Evolutionary conservation across 2,329 filamentous ascomycete species (phyloP).

Genomic region (Ophiosphaerella korrae): DNA sequence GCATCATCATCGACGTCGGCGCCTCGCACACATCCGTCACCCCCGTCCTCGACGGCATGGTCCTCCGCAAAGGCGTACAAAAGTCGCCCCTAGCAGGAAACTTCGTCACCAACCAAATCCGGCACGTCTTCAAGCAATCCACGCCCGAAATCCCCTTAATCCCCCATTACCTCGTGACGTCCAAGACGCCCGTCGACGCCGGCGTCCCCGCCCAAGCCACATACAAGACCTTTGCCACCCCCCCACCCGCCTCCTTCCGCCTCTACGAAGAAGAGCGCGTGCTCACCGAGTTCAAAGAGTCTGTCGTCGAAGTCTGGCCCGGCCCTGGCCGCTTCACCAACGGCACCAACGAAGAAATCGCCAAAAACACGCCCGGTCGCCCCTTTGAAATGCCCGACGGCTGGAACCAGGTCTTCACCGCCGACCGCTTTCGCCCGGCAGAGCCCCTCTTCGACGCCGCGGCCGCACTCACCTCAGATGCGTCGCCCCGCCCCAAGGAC

Average conservation of each 20-base stretch:
- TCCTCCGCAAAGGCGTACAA: slow-evolving; percentile 84
- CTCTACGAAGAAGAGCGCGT: slow-evolving; percentile 89
- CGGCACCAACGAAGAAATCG: slow-evolving; percentile 73
- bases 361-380: slow-evolving; percentile 73
- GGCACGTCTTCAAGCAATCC: slow-evolving; percentile 72
- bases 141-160: slow-evolving; percentile 74
- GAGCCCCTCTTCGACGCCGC: slow-evolving; percentile 92
- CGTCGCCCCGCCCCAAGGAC: slow-evolving; percentile 63
- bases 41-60: slow-evolving; percentile 91
- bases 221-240: slow-evolving; percentile 70
- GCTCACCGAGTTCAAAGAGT: slow-evolving; percentile 96
- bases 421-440: slow-evolving; percentile 82
- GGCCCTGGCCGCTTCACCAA: slow-evolving; percentile 71
- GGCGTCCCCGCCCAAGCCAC: slow-evolving; percentile 77
- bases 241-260: slow-evolving; percentile 73
- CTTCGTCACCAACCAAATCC: slow-evolving; percentile 88
- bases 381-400: slow-evolving; percentile 98
- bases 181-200: slow-evolving; percentile 88
- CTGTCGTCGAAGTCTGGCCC: slow-evolving; percentile 90
- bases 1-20: slow-evolving; percentile 89
- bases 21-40: slow-evolving; percentile 87
- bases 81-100: slow-evolving; percentile 85
- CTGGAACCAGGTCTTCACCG: slow-evolving; percentile 91
- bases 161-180: slow-evolving; percentile 85
- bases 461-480: slow-evolving; percentile 65